A percentile compares a stretch with the other conserved stretches of the same genome.
These are phyloP conservation scores for Diaporthe sp. DNA, from an alignment of 2,329 filamentous ascomycete species.

Conservation along the genomic window DNA sequence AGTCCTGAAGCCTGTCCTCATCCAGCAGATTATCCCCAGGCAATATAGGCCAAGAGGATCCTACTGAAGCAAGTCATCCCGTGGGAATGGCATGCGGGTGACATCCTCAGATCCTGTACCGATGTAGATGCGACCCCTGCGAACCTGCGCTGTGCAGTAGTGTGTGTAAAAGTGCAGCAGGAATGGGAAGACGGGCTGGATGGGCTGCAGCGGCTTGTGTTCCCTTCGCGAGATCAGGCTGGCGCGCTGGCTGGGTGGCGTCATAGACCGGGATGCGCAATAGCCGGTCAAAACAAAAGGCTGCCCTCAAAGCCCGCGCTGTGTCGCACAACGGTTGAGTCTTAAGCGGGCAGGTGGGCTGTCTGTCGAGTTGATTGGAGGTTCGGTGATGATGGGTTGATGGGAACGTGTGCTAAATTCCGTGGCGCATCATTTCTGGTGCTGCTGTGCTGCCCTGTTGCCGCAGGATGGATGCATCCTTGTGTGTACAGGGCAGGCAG, in stretches of 20 bases:
- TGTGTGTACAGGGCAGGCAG: not conserved
- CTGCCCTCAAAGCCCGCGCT: not conserved
- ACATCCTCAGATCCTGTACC: conserved; percentile 10
- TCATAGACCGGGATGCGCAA: not conserved
- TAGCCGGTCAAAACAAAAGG: conserved; percentile 11
- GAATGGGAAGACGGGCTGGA: too few species aligned
- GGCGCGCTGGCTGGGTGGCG: conserved; percentile 2
- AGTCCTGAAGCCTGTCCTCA: not conserved
- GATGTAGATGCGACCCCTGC: not conserved
- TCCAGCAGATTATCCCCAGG: not conserved
- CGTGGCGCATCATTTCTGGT: not conserved
- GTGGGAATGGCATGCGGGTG: not conserved
- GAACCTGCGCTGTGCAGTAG: conserved; percentile 5
- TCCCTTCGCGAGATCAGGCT: not conserved
- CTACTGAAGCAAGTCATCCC: conserved; percentile 12
- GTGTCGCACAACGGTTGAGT: conserved; percentile 8
- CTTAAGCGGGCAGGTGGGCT: not conserved
- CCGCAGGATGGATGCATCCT: conserved; percentile 12
- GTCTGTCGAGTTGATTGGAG: conserved; percentile 21
- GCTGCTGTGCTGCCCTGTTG: not conserved
- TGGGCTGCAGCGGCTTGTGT: not conserved
- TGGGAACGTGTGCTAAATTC: not conserved
- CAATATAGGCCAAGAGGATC: not conserved
- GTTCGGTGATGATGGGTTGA: not conserved
- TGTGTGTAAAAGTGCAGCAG: not conserved